Percentiles rank a stretch among this genome's conserved stretches.
Conservation (phyloP, 495 filamentous ascomycete species). For the Trichoderma asperelloides region DNA sequence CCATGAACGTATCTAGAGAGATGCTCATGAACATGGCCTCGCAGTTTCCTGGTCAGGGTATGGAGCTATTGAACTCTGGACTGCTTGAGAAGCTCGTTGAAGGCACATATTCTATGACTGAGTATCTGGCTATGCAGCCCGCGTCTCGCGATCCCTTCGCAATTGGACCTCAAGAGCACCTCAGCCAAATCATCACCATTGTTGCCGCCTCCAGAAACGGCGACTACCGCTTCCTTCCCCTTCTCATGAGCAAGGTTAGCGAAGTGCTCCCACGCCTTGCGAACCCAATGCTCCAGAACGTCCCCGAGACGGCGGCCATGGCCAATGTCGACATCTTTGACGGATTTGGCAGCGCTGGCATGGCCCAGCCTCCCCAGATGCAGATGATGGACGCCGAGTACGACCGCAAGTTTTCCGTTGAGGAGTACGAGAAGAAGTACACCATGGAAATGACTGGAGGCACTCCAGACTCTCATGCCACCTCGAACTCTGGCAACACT, state of each 20-base stretch:
- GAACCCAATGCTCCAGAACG: conserved; percentile 45
- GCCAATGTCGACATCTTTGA: conserved; percentile 49
- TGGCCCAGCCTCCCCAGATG: conserved; percentile 33
- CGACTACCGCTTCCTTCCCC: conserved; percentile 58
- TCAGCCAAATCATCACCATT: conserved; percentile 58
- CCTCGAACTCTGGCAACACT: conserved; percentile 13
- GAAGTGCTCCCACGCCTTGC: conserved; percentile 54
- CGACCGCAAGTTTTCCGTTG: conserved; percentile 27
- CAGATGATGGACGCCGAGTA: conserved; percentile 17
- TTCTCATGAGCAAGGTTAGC: conserved; percentile 60
- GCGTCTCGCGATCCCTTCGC: conserved; percentile 50
- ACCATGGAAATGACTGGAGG: conserved; percentile 32
- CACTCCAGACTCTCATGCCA: conserved; percentile 23
- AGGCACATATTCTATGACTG: conserved; percentile 61
- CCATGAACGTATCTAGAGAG: conserved; percentile 62
- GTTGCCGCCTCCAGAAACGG: conserved; percentile 62
- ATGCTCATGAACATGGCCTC: conserved; percentile 51
- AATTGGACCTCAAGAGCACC: conserved; percentile 60
- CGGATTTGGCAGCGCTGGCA: conserved; percentile 44
- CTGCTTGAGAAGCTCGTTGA: conserved; percentile 71
- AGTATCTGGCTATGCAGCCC: conserved; percentile 60
- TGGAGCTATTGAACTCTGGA: conserved; percentile 66
- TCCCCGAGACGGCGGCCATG: conserved; percentile 31
- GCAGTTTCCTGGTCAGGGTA: conserved; percentile 52
- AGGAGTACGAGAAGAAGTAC: conserved; percentile 29